Base-by-base conservation (phyloP, 805 yeast genomes). In the Candida maris region DNA sequence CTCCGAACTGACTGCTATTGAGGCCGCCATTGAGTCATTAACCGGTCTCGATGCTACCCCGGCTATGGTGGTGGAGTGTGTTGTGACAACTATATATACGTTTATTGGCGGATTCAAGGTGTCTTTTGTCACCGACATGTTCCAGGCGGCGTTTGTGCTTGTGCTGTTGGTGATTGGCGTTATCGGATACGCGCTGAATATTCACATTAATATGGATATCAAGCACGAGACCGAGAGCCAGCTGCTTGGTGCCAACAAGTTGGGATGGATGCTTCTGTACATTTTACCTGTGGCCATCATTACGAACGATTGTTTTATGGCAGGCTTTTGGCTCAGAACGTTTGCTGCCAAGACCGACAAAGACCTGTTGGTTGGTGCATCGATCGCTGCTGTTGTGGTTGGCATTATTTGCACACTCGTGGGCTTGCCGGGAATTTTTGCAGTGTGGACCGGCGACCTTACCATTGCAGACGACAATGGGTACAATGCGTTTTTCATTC, bases 241-340 rank as follows among this genome's bases (percentile, higher is more conserved):
- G 3, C 61, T 88, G 46, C 62, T 85, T 40, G 72, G 77, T 25
- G 74, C 79, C 2, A 81, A 78, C 53, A 75, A 74, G 46, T 67
- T 88, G 26, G 95, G 96, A 13, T 88, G 96, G 94, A 93, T 87
- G 68, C 71, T 89, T 45, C 58, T 89, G 22, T 89, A 87, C 57
- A 88, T 89, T 45, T 67, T 89, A 46, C 74, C 81, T 6, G 81
- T 89, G 21, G 96, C 97, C 19, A 84, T 89, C 54, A 73, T 87
- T 38, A 85, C 96, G 22, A 89, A 89, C 53, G 96, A 87, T 56
- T 77, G 89, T 56, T 89, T 89, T 62, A 65, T 89, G 71, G 75
- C 95, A 21, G 96, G 96, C 0, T 88, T 89, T 59, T 89, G 97
- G 97, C 65, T 89, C 42, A 71, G 97, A 54, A 85, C 97, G 1